Evolutionary conservation across 768 basidiomycete genomes (phyloP), one percentile per base, ranked within the genome.

Genomic region (Polyporus arcularius): DNA sequence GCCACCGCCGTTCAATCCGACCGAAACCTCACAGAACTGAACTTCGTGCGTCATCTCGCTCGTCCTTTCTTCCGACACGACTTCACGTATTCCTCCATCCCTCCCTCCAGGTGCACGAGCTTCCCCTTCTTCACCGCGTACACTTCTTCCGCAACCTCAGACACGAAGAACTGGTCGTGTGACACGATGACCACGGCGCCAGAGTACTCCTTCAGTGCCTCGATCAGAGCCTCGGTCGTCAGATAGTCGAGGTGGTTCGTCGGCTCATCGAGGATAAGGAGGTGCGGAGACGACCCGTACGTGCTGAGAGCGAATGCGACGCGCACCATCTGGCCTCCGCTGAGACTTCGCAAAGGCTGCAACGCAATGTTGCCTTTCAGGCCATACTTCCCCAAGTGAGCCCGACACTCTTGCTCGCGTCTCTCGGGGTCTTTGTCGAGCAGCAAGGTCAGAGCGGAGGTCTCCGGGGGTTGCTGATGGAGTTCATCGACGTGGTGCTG

Each of bases 291-390:
- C 74, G 98, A 77, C 74, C 97, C 97, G 43, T 98, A 82, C 1
- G 96, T 96, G 51, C 94, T 59, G 9, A 63, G 83, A 31, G 96
- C 96, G 41, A 98, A 89, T 14, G 96, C 91, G 52, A 98, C 96
- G 71, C 96, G 87, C 95, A 98, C 98, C 58, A 96, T 85, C 96
- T 96, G 98, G 68, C 96, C 96, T 83, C 96, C 96, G 69, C 87
- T 90, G 94, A 98, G 98, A 72, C 98, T 96, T 75, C 93, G 95
- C 40, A 63, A 31, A 30, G 62, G 57, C 35, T 63, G 62, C 11
- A 59, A 18, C 9, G 62, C 62, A 39, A 51, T 39, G 9, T 41
- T 47, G 12, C 57, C 57, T 39, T 56, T 63, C 54, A 63, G 49
- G n/a, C 62, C 57, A 50, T 63, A 63, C 48, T 63, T 63, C 32